phyloP scores from a whole-genome alignment of 768 basidiomycete species.

The Phanerochaete carnosa region DNA sequence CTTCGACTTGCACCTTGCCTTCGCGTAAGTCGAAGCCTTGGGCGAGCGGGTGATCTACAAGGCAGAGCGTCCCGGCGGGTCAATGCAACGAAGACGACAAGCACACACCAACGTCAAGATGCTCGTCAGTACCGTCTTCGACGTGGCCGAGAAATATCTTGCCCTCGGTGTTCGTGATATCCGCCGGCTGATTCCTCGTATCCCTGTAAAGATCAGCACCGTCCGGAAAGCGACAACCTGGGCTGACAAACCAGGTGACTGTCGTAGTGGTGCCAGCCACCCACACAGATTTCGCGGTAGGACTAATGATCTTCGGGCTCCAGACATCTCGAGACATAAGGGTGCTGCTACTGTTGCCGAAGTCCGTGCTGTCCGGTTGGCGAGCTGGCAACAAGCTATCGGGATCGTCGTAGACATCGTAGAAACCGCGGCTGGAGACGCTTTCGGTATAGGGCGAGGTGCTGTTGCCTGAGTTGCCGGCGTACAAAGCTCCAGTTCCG shows the following conservation, averaged over 20 bases:
- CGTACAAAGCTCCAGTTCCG: background rate
- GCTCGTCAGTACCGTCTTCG: slow-evolving; percentile 41
- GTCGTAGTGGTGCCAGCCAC: slow-evolving; percentile 40
- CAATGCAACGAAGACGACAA: background rate
- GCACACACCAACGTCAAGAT: slow-evolving; percentile 49
- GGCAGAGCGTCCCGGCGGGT: background rate
- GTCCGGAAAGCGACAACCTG: background rate
- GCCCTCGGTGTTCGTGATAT: slow-evolving; percentile 42
- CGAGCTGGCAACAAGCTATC: background rate
- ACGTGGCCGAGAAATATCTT: slow-evolving; percentile 50
- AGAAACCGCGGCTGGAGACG: background rate
- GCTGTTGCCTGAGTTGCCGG: background rate
- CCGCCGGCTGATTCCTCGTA: slow-evolving; percentile 27
- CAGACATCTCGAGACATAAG: slow-evolving; percentile 33
- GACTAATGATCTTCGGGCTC: slow-evolving; percentile 47
- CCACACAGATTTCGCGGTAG: slow-evolving; percentile 48
- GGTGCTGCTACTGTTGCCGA: background rate
- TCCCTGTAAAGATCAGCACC: slow-evolving; percentile 38
- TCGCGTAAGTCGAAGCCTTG: slow-evolving; percentile 46
- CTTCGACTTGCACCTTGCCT: slow-evolving; percentile 47
- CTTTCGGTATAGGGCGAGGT: background rate
- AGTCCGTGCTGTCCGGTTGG: background rate
- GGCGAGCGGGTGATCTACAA: slow-evolving; percentile 56
- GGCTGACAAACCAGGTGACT: slow-evolving; percentile 49
- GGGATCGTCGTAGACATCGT: background rate